Evolutionary conservation across 2,329 filamentous ascomycete genomes (phyloP), one percentile per base, ranked within the genome.

Genomic region (Setomelanomma holmii): DNA sequence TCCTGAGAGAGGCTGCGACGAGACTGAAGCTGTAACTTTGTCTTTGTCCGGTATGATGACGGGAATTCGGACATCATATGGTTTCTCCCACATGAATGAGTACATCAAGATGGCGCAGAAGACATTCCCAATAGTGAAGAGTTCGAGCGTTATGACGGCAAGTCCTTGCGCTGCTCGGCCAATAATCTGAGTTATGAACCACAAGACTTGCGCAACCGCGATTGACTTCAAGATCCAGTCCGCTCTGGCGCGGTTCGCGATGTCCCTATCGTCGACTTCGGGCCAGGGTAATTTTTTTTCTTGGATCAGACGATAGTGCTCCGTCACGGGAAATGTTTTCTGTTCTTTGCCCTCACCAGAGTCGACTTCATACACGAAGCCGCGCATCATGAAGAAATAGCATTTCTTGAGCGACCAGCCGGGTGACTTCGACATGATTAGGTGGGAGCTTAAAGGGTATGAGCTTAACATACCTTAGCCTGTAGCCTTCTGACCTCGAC

Each of bases 71-170:
- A 64, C 36, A 24, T 61, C 60, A 12, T 54, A 54, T 6, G 60
- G 63, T 35, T 66, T 66, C 10, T 49, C n/a, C 55, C 54, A 60
- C 43, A 35, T 58, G 10, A 34, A 39, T 4, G 35, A 12, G 27
- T 57, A 61, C 5, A 49, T 55, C 10, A 51, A 5, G 8, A 56
- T 14, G 1, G 60, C 55, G 21, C 55, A 63, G 14, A 47, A 34
- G 8, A 63, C 49, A n/a, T 55, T 58, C 3, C 41, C 53, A 6
- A 61, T 40, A 10, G 63, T 63, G 36, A 61, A 62, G 7, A 63
- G 50, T 43, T 64, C 63, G 4, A 67, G 12, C 3, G 60, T 58
- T 1, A 56, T 58, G 11, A 57, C 36, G 8, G 51, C 35, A 4
- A 62, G 44, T 1, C 45, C 39, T 19, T 60, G 48, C 1, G 39